Conservation (phyloP, 176 grass and related monocot species). For the Zoysia japonica region DNA sequence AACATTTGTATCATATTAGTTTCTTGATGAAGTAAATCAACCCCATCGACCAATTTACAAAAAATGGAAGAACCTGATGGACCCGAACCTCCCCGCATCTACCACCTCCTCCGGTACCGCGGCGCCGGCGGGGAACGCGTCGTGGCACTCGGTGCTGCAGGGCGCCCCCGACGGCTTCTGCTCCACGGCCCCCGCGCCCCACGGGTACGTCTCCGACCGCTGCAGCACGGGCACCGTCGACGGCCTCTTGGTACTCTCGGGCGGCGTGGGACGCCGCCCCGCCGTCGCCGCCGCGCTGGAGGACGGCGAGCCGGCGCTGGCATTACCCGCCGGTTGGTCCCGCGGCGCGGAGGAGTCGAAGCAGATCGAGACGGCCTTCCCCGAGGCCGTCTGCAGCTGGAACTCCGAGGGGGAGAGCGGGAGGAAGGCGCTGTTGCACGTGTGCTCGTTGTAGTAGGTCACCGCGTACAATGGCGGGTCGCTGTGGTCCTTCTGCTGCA, state of each 20-base stretch:
- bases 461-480: conserved; percentile 67
- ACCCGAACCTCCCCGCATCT: conserved; percentile 58
- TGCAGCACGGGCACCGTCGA: background rate
- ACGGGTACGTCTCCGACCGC: conserved; percentile 42
- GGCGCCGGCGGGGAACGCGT: conserved; percentile 17
- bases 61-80: conserved; percentile 70
- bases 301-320: conserved; percentile 43
- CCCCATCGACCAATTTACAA: conserved; percentile 53
- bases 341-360: conserved; percentile 52
- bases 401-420: conserved; percentile 54
- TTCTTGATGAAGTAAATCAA: conserved; percentile 39
- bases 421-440: conserved; percentile 60
- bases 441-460: conserved; percentile 67
- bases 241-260: conserved; percentile 25
- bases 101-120: conserved; percentile 47
- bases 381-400: conserved; percentile 48
- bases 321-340: conserved; percentile 23
- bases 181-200: conserved; percentile 36
- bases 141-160: conserved; percentile 51
- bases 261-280: conserved; percentile 14
- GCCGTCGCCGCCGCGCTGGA: conserved; percentile 24
- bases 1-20: conserved; percentile 56
- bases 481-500: conserved; percentile 65
- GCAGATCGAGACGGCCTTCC: conserved; percentile 67
- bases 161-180: conserved; percentile 34